Conservation (phyloP, 495 filamentous ascomycete genomes). For the Lasiosphaeria ovina region DNA sequence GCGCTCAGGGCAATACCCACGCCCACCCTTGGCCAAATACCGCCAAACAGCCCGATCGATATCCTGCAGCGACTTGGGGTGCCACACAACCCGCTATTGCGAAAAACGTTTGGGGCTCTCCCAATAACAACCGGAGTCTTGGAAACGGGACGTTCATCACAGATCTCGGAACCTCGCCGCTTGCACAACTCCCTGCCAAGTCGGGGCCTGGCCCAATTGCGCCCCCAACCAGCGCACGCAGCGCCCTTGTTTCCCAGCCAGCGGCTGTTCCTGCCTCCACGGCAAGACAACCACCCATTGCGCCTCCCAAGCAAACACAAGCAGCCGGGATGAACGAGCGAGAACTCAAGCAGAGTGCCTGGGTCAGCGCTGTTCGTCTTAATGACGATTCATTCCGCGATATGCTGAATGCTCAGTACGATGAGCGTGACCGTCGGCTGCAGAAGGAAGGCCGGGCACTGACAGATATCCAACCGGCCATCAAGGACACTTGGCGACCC, state of each 20-base stretch:
- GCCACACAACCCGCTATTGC: constrained; percentile 43
- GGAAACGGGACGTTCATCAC: constrained; percentile 79
- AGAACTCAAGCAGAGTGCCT: constrained; percentile 15
- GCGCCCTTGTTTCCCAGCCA: neutral
- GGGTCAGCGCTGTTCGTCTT: constrained; percentile 20
- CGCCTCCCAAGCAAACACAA: constrained; percentile 30
- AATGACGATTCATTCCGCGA: constrained; percentile 27
- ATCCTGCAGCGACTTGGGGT: constrained; percentile 31
- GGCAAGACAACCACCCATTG: constrained; percentile 39
- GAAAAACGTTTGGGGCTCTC: constrained; percentile 73
- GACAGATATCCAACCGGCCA: constrained; percentile 41
- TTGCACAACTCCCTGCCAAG: constrained; percentile 33
- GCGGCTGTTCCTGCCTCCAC: constrained; percentile 5
- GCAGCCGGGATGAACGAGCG: constrained; percentile 6
- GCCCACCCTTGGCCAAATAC: constrained; percentile 23
- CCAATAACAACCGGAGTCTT: constrained; percentile 64
- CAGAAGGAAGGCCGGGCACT: constrained; percentile 28
- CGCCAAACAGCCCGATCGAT: constrained; percentile 34
- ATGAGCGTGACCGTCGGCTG: constrained; percentile 30
- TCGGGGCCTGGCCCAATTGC: constrained; percentile 47
- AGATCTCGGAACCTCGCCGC: constrained; percentile 49
- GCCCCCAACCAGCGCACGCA: constrained; percentile 25
- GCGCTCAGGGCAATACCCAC: constrained; percentile 14
- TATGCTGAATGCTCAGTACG: constrained; percentile 26
- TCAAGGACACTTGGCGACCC: constrained; percentile 66